Evolutionary conservation across 2,329 filamentous ascomycete species (phyloP).

Genomic region (Myriosclerotinia curreyana): DNA sequence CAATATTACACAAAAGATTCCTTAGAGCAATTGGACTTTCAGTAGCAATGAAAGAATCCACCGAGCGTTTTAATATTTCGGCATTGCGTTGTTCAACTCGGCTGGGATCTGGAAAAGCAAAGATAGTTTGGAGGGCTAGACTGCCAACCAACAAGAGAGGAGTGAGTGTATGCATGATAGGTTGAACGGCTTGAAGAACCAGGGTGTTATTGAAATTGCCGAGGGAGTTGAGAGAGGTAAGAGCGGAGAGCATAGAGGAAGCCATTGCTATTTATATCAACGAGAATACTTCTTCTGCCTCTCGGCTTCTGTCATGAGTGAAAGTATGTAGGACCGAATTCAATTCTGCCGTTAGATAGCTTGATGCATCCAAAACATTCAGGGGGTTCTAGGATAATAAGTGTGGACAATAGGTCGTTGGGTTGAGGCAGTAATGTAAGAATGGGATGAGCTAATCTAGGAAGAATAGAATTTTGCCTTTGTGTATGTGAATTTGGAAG

Average conservation of each 20-base stretch:
- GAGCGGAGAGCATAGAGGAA: slow-evolving; percentile 24
- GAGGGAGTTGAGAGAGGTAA: slow-evolving; percentile 30
- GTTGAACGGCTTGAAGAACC: slow-evolving; percentile 27
- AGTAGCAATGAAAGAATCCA: slow-evolving; percentile 52
- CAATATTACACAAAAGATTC: slow-evolving; percentile 58
- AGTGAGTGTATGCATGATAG: slow-evolving; percentile 51
- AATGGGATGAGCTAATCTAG: neutral
- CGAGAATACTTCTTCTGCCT: neutral
- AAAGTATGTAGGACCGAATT: slow-evolving; percentile 24
- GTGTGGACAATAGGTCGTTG: neutral
- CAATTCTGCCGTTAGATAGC: slow-evolving; percentile 23
- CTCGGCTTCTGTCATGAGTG: neutral
- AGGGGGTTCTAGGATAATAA: neutral
- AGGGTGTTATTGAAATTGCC: slow-evolving; percentile 29
- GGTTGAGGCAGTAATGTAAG: slow-evolving; percentile 3
- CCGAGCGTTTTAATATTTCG: slow-evolving; percentile 46
- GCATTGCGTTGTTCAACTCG: slow-evolving; percentile 38
- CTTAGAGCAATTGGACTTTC: slow-evolving; percentile 52
- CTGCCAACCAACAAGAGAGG: slow-evolving; percentile 52
- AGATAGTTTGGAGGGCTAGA: slow-evolving; percentile 50
- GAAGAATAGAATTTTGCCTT: neutral
- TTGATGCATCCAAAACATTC: neutral
- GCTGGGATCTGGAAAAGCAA: slow-evolving; percentile 46
- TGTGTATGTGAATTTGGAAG: slow-evolving; percentile 12
- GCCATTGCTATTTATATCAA: slow-evolving; percentile 35